Conservation (phyloP, 2,329 filamentous ascomycete species). For the Eutypa lata region DNA sequence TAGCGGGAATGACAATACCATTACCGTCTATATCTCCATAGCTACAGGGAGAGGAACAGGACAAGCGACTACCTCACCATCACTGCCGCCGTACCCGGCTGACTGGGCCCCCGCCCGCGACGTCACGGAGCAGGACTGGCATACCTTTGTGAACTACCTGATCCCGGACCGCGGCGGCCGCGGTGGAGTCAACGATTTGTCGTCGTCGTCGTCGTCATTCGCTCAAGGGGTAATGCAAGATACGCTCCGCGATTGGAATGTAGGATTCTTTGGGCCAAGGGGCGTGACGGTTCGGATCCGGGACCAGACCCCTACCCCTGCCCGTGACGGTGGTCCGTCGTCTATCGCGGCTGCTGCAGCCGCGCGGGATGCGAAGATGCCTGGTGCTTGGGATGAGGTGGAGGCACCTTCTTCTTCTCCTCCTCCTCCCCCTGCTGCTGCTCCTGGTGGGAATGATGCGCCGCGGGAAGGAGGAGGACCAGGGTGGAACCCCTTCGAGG, state of each 20-base stretch:
- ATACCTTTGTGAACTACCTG: conserved; percentile 56
- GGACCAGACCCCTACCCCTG: conserved; percentile 11
- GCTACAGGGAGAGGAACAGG: no score
- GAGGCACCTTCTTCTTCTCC: no score
- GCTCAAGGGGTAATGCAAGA: conserved; percentile 32
- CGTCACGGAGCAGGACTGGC: conserved; percentile 53
- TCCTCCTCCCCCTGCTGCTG: no score
- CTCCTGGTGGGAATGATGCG: background rate
- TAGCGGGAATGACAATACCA: no score
- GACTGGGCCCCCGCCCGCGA: conserved; percentile 37
- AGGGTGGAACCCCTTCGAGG: conserved; percentile 11
- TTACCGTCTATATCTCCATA: no score
- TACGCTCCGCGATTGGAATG: conserved; percentile 54
- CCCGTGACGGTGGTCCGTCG: no score
- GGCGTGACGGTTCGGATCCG: conserved; percentile 43
- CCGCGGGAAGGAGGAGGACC: conserved; percentile 4
- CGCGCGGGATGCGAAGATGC: conserved; percentile 13
- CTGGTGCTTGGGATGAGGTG: conserved; percentile 29
- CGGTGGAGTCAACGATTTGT: conserved; percentile 36
- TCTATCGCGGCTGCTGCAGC: background rate
- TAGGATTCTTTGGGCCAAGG: conserved; percentile 51
- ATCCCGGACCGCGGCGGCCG: conserved; percentile 47
- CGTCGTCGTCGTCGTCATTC: conserved; percentile 21
- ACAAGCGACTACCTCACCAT: no score
- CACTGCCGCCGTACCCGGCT: conserved; percentile 33